Conservation (phyloP, 106 monocot genomes). For the Dendrobium catenatum region DNA sequence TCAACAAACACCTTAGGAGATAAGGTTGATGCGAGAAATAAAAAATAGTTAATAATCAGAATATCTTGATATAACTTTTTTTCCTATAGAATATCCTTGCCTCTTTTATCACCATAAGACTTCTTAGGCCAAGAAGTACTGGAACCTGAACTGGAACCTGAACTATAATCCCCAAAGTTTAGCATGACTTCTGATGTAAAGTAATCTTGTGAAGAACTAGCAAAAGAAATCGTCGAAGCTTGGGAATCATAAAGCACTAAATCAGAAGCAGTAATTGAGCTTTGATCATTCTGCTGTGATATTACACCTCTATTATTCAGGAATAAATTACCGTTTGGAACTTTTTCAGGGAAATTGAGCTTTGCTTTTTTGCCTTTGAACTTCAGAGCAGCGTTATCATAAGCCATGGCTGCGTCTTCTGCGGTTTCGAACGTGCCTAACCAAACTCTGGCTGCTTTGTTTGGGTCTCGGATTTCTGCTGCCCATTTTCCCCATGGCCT, state of each 20-base stretch:
- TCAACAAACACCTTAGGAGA: too few species aligned
- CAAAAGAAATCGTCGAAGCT: background rate
- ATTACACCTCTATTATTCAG: background rate
- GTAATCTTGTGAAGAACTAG: background rate
- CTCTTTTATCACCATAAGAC: background rate
- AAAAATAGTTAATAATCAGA: too few species aligned
- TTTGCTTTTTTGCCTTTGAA: slow-evolving; percentile 57
- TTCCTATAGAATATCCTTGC: background rate
- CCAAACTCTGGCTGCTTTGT: slow-evolving; percentile 72
- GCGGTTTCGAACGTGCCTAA: slow-evolving; percentile 80
- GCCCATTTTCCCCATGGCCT: slow-evolving; percentile 95
- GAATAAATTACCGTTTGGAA: background rate
- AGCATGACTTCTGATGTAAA: background rate
- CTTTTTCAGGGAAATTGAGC: slow-evolving; percentile 40
- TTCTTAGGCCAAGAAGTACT: background rate
- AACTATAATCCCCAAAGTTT: background rate
- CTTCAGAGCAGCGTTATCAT: slow-evolving; percentile 42
- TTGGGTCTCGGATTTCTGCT: slow-evolving; percentile 79
- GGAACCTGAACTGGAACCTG: background rate
- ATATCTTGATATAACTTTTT: too few species aligned
- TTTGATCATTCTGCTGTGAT: background rate
- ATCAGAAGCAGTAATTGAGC: background rate
- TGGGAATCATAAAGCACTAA: background rate
- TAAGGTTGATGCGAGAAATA: too few species aligned
- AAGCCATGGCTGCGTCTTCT: slow-evolving; percentile 55